Conservation (phyloP, 2,329 filamentous ascomycete genomes). For the Gremmenia infestans region DNA sequence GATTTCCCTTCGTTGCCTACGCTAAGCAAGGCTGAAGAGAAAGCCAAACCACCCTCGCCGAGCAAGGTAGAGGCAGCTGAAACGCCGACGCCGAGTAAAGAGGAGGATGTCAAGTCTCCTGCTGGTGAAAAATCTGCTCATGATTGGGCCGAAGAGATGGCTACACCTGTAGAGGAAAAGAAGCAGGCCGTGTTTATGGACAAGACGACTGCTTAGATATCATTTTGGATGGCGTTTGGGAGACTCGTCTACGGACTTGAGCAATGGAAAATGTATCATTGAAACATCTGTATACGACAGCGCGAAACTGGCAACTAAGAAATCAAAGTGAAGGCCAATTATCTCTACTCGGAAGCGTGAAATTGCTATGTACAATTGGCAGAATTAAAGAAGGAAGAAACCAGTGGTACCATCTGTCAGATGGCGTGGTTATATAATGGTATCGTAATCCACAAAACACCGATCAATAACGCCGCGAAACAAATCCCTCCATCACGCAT, state of each 20-base stretch:
- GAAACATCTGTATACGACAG: too few species aligned
- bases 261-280: neutral
- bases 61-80: slow-evolving; percentile 11
- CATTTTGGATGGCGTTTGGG: neutral
- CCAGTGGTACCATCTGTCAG: slow-evolving; percentile 17
- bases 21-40: slow-evolving; percentile 2
- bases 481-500: too few species aligned
- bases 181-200: slow-evolving; percentile 1
- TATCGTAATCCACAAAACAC: slow-evolving; percentile 7
- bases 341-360: too few species aligned
- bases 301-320: too few species aligned
- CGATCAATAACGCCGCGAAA: too few species aligned
- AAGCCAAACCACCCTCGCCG: slow-evolving; percentile 10
- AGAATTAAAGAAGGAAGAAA: slow-evolving; percentile 8
- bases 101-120: neutral
- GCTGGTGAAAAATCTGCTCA: slow-evolving; percentile 11
- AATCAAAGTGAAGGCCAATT: too few species aligned
- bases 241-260: slow-evolving; percentile 23
- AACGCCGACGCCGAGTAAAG: slow-evolving; percentile 8
- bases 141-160: slow-evolving; percentile 31
- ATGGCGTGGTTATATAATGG: slow-evolving; percentile 6
- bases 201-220: neutral
- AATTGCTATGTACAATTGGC: slow-evolving; percentile 3
- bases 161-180: slow-evolving; percentile 25
- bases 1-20: slow-evolving; percentile 27